Evolutionary conservation across 2,329 filamentous ascomycete species (phyloP).

Genomic region (Ceratocystiopsis sp.): DNA sequence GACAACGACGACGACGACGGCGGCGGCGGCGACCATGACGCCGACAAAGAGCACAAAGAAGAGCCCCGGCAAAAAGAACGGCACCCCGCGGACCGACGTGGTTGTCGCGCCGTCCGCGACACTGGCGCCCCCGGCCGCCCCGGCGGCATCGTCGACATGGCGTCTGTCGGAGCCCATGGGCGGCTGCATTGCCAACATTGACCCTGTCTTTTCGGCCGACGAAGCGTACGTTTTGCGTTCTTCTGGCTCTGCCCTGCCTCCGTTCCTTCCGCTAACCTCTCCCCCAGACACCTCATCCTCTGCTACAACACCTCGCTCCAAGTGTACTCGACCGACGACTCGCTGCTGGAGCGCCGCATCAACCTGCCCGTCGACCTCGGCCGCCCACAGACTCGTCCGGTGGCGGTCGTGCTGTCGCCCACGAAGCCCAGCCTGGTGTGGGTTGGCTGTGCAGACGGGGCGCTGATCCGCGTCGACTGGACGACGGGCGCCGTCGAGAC

Average conservation of each 20-base stretch:
- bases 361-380: conserved; percentile 25
- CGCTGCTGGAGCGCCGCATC: conserved; percentile 61
- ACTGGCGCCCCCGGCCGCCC: conserved; percentile 1
- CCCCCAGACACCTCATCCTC: conserved; percentile 47
- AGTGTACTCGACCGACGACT: conserved; percentile 67
- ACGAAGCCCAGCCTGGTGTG: conserved; percentile 31
- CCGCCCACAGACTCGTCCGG: conserved; percentile 17
- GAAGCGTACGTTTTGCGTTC: conserved; percentile 32
- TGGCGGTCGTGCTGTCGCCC: conserved; percentile 24
- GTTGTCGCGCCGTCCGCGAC: neutral
- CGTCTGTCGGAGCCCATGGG: conserved; percentile 46
- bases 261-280: neutral
- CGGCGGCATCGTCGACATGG: conserved; percentile 24
- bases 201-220: conserved; percentile 43
- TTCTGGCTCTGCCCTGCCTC: neutral
- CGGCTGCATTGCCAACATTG: conserved; percentile 46
- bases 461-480: conserved; percentile 43
- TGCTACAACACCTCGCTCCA: conserved; percentile 60
- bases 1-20: neutral
- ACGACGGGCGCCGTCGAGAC: conserved; percentile 23
- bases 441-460: conserved; percentile 42
- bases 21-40: neutral
- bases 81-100: neutral
- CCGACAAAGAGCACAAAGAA: neutral
- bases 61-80: neutral